phyloP scores from a whole-genome alignment of 2,329 filamentous ascomycete species.

The Clonostachys rosea region DNA sequence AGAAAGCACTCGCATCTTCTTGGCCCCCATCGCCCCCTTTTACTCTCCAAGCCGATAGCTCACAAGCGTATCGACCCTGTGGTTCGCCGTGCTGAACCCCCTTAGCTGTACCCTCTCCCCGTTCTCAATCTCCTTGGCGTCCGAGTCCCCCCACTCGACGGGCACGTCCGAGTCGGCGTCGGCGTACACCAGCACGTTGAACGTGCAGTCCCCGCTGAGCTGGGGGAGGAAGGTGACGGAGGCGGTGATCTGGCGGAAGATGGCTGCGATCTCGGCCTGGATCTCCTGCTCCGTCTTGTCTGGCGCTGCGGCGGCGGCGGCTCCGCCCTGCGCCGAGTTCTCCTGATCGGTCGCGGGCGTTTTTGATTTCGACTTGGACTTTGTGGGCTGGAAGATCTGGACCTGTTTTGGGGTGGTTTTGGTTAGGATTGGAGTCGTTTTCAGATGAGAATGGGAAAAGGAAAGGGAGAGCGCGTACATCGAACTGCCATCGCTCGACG shows the following conservation, averaged over 20 bases:
- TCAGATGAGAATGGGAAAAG: not conserved
- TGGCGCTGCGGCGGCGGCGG: constrained; percentile 12
- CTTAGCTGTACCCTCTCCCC: constrained; percentile 93
- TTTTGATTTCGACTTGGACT: constrained; percentile 26
- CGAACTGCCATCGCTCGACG: constrained; percentile 97
- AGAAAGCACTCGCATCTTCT: not conserved
- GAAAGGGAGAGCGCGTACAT: constrained; percentile 47
- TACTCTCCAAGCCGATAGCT: constrained; percentile 69
- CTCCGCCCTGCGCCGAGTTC: constrained; percentile 47
- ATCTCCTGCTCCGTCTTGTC: constrained; percentile 94
- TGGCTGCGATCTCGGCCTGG: constrained; percentile 90
- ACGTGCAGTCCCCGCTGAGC: constrained; percentile 85
- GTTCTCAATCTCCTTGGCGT: constrained; percentile 92
- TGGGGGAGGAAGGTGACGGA: constrained; percentile 96
- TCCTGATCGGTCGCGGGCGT: constrained; percentile 61
- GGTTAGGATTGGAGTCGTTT: constrained; percentile 4
- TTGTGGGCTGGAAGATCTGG: constrained; percentile 30
- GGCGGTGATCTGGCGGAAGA: constrained; percentile 97
- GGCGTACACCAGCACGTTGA: constrained; percentile 97
- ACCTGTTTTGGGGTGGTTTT: constrained; percentile 15
- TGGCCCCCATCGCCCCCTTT: not conserved
- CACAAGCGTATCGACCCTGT: constrained; percentile 91
- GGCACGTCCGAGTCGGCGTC: constrained; percentile 96
- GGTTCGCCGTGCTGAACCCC: constrained; percentile 93
- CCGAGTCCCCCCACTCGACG: constrained; percentile 97